Evolutionary conservation across 345 rosid species (phyloP), one percentile per base, ranked within the genome.

Genomic region (Schrenkiella parvula): DNA sequence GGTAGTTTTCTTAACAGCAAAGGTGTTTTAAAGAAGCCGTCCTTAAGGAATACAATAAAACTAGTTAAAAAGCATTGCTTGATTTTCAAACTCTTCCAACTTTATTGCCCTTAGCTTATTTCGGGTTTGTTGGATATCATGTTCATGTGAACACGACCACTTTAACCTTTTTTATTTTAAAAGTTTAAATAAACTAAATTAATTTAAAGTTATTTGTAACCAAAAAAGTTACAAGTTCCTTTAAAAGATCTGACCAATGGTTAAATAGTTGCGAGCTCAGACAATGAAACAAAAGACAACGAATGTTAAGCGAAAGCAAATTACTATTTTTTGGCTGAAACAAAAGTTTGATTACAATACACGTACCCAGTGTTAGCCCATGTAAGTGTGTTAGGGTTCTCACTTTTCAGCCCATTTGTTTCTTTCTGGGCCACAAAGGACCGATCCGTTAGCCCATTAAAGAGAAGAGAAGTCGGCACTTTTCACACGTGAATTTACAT

Each of bases 1-100:
- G 48, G 67, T 47, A 59, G 69, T 51, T 72, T 72, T 72, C 70
- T 72, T 63, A 72, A 72, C 46, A 72, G 47, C 78, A 73, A 73
- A 73, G 78, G 42, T 35, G 78, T 58, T 64, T 43, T 25, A 64
- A 44, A 73, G 77, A 23, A 17, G 31, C 64, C 57, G 39, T 64
- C 64, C 39, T 19, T 17, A 44, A 63, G 53, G 18, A 71, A 71
- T 26, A 71, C 60, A 37, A 57, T 38, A 35, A 58, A 50, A 42
- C 8, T 5, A n/a, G n/a, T n/a, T n/a, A 12, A 51, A 58, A 74
- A 66, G 68, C 71, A 55, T 43, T 6, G 9, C 57, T 52, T 41
- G 23, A 39, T 63, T 31, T 53, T 73, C 35, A 64, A 65, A 44
- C 66, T 26, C 65, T 44, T 62, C 14, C 43, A 57, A 26, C 72